Evolutionary conservation across 192 early-diverging fungal genomes (phyloP).

Genomic region (Coemansia sp.): DNA sequence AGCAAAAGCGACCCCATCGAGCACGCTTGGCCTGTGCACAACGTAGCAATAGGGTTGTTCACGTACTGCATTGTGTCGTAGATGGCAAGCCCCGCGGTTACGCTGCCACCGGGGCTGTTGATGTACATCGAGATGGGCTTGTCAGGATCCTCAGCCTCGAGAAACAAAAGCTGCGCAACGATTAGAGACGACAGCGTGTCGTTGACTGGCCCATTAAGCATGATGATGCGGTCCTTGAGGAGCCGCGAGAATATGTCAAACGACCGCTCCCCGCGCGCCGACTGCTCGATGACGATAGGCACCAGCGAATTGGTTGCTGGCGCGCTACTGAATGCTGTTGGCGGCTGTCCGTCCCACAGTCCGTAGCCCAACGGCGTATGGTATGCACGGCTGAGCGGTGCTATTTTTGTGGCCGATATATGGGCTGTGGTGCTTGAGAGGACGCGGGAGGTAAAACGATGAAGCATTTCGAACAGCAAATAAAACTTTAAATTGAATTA

Average conservation of each 20-base stretch:
- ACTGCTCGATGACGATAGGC: conserved; percentile 58
- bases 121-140: conserved; percentile 96
- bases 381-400: conserved; percentile 1
- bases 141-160: conserved; percentile 91
- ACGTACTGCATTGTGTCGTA: conserved; percentile 94
- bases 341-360: conserved; percentile 26
- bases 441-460: neutral
- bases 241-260: conserved; percentile 98
- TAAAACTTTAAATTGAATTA: neutral
- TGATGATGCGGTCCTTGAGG: conserved; percentile 94
- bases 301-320: conserved; percentile 34
- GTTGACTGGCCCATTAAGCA: conserved; percentile 89
- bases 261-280: conserved; percentile 85
- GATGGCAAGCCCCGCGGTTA: conserved; percentile 93
- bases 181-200: conserved; percentile 82
- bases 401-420: no score
- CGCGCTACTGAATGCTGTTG: neutral
- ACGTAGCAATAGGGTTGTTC: conserved; percentile 85
- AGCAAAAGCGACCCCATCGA: conserved; percentile 97
- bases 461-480: neutral
- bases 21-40: conserved; percentile 97
- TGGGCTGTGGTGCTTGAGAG: no score
- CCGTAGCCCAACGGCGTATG: conserved; percentile 30
- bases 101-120: conserved; percentile 95
- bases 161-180: conserved; percentile 93